Evolutionary conservation across 345 rosid genomes (phyloP).

Genomic region (Populus nigra): DNA sequence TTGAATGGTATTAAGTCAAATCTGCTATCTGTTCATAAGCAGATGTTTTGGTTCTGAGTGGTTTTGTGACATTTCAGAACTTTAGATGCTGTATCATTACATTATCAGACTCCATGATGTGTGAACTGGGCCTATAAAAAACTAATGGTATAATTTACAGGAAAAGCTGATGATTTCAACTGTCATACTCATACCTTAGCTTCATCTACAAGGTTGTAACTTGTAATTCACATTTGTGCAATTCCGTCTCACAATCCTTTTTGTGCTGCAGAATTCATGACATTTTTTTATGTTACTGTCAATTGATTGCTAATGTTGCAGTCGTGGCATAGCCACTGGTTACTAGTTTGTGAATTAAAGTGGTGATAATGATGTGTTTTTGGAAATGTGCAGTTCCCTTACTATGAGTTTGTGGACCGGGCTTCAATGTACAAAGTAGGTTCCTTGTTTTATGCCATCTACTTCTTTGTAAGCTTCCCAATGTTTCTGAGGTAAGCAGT

Average conservation of each 20-base stretch:
- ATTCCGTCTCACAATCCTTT: background rate
- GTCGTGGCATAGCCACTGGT: background rate
- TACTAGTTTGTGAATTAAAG: background rate
- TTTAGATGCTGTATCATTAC: background rate
- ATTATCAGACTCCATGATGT: background rate
- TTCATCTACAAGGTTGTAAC: background rate
- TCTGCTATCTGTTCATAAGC: too few species aligned
- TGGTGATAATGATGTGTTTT: conserved; percentile 21
- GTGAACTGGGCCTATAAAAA: background rate
- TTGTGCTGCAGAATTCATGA: background rate
- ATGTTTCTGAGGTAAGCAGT: conserved; percentile 87
- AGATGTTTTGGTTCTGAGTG: too few species aligned
- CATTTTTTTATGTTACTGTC: background rate
- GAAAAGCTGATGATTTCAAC: background rate
- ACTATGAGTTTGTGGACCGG: conserved; percentile 91
- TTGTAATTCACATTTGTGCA: background rate
- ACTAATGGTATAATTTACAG: background rate
- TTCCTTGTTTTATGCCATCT: conserved; percentile 89
- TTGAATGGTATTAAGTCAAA: too few species aligned
- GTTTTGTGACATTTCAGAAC: too few species aligned
- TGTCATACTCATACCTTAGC: too few species aligned
- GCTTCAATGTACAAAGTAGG: conserved; percentile 95
- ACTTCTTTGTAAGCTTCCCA: conserved; percentile 95
- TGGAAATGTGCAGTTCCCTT: conserved; percentile 75
- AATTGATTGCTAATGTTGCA: background rate